phyloP scores from a whole-genome alignment of 2,329 filamentous ascomycete species.

The Botryosphaeria agaves region DNA sequence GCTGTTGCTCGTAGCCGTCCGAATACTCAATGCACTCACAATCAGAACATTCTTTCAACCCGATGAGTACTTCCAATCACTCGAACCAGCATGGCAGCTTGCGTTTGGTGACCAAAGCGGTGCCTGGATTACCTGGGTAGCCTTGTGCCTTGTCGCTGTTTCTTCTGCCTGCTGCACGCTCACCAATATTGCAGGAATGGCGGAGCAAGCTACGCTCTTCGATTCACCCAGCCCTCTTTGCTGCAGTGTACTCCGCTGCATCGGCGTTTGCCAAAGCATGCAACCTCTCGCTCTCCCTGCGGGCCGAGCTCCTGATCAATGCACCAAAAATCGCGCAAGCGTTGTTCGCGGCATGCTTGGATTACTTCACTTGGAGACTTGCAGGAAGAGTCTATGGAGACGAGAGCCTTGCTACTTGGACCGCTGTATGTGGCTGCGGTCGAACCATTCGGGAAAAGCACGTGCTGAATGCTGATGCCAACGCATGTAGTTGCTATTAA shows the following conservation, averaged over 20 bases:
- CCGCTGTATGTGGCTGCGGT: conserved; percentile 40
- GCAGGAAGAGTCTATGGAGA: conserved; percentile 55
- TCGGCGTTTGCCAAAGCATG: conserved; percentile 39
- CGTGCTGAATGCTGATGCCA: too few relatives aligned
- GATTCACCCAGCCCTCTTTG: conserved; percentile 78
- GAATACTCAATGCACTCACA: conserved; percentile 62
- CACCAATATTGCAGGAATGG: conserved; percentile 58
- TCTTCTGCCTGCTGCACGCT: conserved; percentile 1
- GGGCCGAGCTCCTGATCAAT: conserved; percentile 50
- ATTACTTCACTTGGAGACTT: conserved; percentile 79
- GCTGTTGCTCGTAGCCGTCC: conserved; percentile 40
- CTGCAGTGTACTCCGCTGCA: conserved; percentile 49
- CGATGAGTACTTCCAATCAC: conserved; percentile 90
- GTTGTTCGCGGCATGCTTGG: conserved; percentile 56
- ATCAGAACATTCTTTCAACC: conserved; percentile 91
- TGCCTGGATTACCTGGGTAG: conserved; percentile 93
- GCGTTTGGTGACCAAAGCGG: conserved; percentile 62
- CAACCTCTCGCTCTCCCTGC: conserved; percentile 34
- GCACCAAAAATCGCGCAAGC: conserved; percentile 65
- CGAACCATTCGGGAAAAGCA: too few relatives aligned
- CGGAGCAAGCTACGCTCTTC: conserved; percentile 72
- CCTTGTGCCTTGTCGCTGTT: conserved; percentile 12
- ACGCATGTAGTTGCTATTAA: conserved; percentile 47
- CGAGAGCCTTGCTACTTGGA: conserved; percentile 44
- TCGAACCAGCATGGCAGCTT: conserved; percentile 85